phyloP scores from a whole-genome alignment of 2,329 filamentous ascomycete genomes.

The Tolypocladium guangdongense region DNA sequence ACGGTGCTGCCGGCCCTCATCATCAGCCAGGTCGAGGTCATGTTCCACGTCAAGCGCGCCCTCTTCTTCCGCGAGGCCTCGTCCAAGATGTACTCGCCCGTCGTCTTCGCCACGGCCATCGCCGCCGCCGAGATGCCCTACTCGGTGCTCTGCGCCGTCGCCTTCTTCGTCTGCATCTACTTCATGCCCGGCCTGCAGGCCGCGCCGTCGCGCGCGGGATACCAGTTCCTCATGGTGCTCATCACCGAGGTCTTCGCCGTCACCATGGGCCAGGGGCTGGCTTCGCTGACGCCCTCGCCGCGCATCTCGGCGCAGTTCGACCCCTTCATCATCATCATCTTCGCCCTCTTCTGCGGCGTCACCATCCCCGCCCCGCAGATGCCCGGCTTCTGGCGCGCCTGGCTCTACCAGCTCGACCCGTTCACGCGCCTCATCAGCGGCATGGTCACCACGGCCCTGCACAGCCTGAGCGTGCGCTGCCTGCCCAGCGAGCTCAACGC shows the following conservation, averaged over 20 bases:
- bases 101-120: constrained; percentile 68
- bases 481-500: constrained; percentile 47
- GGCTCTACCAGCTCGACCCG: constrained; percentile 75
- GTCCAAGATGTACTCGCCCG: constrained; percentile 74
- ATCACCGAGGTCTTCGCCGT: constrained; percentile 79
- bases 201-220: constrained; percentile 57
- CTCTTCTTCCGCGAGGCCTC: constrained; percentile 81
- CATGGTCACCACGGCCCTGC: constrained; percentile 68
- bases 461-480: constrained; percentile 54
- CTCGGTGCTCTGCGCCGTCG: constrained; percentile 65
- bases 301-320: constrained; percentile 74
- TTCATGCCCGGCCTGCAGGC: constrained; percentile 68
- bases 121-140: constrained; percentile 81
- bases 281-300: constrained; percentile 65
- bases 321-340: constrained; percentile 72
- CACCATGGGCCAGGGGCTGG: constrained; percentile 65
- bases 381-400: constrained; percentile 65
- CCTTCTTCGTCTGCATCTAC: constrained; percentile 76
- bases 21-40: constrained; percentile 68
- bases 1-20: constrained; percentile 77
- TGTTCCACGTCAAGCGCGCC: constrained; percentile 68
- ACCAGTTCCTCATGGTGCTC: constrained; percentile 78
- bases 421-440: constrained; percentile 74
- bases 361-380: constrained; percentile 71
- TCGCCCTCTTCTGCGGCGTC: constrained; percentile 80